Conservation (phyloP, 75 land plant genomes). For the Sequoia sempervirens region DNA sequence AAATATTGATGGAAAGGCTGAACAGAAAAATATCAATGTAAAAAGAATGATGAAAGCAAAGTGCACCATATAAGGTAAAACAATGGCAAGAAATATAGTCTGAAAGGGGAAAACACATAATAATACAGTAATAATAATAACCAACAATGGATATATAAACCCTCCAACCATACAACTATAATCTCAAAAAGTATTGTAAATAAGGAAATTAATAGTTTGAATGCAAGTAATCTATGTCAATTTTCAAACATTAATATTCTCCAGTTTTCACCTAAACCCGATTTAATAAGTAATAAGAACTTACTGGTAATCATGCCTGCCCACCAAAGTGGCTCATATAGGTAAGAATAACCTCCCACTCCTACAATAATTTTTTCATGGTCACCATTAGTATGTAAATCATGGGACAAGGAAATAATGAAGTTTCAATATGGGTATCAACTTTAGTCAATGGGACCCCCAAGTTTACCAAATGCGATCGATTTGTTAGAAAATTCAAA, state of each 20-base stretch:
- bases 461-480: no score
- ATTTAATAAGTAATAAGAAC: slow-evolving; percentile 12
- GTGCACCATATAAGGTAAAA: neutral
- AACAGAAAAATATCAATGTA: neutral
- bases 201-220: neutral
- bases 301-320: slow-evolving; percentile 75
- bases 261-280: neutral
- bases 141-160: neutral
- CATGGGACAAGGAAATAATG: no score
- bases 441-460: no score
- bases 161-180: neutral
- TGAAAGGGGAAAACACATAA: neutral
- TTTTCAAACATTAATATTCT: neutral
- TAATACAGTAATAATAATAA: neutral
- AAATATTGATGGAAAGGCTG: neutral
- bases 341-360: slow-evolving; percentile 43
- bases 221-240: neutral
- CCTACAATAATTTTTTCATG: slow-evolving; percentile 13
- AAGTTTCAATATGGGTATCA: no score
- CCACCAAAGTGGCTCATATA: slow-evolving; percentile 89
- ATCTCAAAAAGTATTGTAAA: neutral
- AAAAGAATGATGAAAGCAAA: neutral
- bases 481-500: no score
- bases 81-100: neutral
- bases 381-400: neutral